Conservation (phyloP, 2,329 filamentous ascomycete species). For the Pyrenophora tritici-repentis region DNA sequence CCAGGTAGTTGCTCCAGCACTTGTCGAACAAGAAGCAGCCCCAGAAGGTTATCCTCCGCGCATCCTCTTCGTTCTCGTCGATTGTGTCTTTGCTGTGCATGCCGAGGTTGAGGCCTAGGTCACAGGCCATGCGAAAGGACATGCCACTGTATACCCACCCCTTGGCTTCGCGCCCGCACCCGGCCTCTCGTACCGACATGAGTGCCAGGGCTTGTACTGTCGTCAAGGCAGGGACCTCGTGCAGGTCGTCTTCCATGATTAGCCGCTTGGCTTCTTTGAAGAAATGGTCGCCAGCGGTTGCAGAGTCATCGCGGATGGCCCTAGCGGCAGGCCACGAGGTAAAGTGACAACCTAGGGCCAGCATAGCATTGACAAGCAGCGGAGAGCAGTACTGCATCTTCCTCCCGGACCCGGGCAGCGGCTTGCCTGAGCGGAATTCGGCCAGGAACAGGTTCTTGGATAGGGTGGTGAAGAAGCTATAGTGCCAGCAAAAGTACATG, state of each 20-base stretch:
- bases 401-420: slow-evolving; percentile 53
- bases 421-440: slow-evolving; percentile 77
- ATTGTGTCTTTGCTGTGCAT: slow-evolving; percentile 63
- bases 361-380: slow-evolving; percentile 89
- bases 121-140: slow-evolving; percentile 96
- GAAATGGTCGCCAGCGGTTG: slow-evolving; percentile 93
- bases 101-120: slow-evolving; percentile 85
- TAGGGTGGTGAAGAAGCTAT: slow-evolving; percentile 91
- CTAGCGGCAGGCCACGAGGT: slow-evolving; percentile 76
- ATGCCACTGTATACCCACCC: slow-evolving; percentile 99
- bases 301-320: slow-evolving; percentile 71
- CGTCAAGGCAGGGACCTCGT: slow-evolving; percentile 83
- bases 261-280: slow-evolving; percentile 91
- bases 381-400: slow-evolving; percentile 82
- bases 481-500: slow-evolving; percentile 99
- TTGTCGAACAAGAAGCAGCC: slow-evolving; percentile 98
- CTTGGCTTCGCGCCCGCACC: slow-evolving; percentile 90
- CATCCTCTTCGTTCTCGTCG: slow-evolving; percentile 84
- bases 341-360: slow-evolving; percentile 92
- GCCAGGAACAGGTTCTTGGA: slow-evolving; percentile 85
- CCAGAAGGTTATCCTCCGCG: slow-evolving; percentile 91
- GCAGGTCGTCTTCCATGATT: slow-evolving; percentile 89
- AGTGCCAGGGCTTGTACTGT: slow-evolving; percentile 92
- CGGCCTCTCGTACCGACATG: slow-evolving; percentile 96
- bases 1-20: slow-evolving; percentile 97